Percentiles rank a stretch among this genome's conserved stretches.
These are phyloP conservation scores for Diplodia corticola DNA, from an alignment of 2,329 filamentous ascomycete genomes.

Conservation along the genomic window DNA sequence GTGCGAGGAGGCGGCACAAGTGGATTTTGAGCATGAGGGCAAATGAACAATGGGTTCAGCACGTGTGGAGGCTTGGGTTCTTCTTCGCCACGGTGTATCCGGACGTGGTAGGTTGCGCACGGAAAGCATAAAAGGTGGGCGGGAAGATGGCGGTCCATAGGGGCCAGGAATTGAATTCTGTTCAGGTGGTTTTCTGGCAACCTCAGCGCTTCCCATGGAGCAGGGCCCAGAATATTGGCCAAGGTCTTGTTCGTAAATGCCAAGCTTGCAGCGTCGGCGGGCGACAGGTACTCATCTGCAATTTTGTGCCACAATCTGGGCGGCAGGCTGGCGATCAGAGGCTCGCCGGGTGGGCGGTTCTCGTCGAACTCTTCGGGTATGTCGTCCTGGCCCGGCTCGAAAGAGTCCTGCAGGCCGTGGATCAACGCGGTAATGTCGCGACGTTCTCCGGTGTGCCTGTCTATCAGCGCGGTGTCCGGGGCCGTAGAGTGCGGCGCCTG, in stretches of 20 bases:
- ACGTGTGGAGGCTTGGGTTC: conserved; percentile 55
- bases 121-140: conserved; percentile 61
- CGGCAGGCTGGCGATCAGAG: conserved; percentile 47
- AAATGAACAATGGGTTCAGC: conserved; percentile 58
- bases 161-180: conserved; percentile 53
- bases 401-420: conserved; percentile 39
- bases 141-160: conserved; percentile 54
- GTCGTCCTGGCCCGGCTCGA: conserved; percentile 33
- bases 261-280: conserved; percentile 52
- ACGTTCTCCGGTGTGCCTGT: conserved; percentile 24
- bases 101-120: conserved; percentile 57
- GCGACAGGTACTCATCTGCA: conserved; percentile 40
- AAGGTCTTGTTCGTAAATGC: conserved; percentile 52
- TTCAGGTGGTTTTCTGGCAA: conserved; percentile 44
- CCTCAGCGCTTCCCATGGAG: conserved; percentile 42
- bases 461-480: conserved; percentile 1
- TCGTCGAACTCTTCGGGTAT: conserved; percentile 34
- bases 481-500: not conserved
- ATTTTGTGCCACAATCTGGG: conserved; percentile 50
- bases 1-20: conserved; percentile 48
- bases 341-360: conserved; percentile 28
- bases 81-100: conserved; percentile 56
- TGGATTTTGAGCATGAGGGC: conserved; percentile 55
- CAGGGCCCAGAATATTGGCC: conserved; percentile 43
- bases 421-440: conserved; percentile 41